Evolutionary conservation across 1,284 basidiomycete genomes (phyloP).

Genomic region (Pulchroboletus neoregius): DNA sequence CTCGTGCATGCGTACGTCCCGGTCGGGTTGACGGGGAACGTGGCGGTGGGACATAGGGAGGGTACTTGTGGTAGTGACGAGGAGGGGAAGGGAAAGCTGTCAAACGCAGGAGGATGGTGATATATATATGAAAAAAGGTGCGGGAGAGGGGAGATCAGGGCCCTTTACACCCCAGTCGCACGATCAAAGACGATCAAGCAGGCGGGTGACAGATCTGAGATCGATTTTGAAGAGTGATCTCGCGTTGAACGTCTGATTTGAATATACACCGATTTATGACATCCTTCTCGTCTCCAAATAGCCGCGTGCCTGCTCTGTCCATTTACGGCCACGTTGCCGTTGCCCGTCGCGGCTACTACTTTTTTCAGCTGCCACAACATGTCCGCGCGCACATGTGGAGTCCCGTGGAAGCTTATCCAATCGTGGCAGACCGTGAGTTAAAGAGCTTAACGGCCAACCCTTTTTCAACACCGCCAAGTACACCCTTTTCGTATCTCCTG

Average conservation of each 20-base stretch:
- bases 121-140: constrained; percentile 53
- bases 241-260: constrained; percentile 41
- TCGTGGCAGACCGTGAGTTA: constrained; percentile 33
- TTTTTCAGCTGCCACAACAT: constrained; percentile 30
- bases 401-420: constrained; percentile 37
- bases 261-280: constrained; percentile 35
- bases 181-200: constrained; percentile 53
- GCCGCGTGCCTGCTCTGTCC: constrained; percentile 46
- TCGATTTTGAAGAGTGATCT: constrained; percentile 35
- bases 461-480: constrained; percentile 23
- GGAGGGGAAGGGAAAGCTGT: constrained; percentile 44
- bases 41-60: constrained; percentile 59
- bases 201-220: constrained; percentile 36
- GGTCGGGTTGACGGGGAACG: constrained; percentile 54
- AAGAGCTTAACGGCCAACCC: constrained; percentile 37
- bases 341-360: constrained; percentile 33
- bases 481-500: constrained; percentile 7
- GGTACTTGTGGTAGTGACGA: constrained; percentile 24
- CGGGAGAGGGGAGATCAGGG: constrained; percentile 41
- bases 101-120: constrained; percentile 41
- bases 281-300: constrained; percentile 39
- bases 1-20: constrained; percentile 64
- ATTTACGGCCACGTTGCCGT: constrained; percentile 45
- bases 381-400: constrained; percentile 33
- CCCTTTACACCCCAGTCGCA: constrained; percentile 43